phyloP scores from a whole-genome alignment of 1,139 yeast species.

The Arxiozyma slooffiae region DNA sequence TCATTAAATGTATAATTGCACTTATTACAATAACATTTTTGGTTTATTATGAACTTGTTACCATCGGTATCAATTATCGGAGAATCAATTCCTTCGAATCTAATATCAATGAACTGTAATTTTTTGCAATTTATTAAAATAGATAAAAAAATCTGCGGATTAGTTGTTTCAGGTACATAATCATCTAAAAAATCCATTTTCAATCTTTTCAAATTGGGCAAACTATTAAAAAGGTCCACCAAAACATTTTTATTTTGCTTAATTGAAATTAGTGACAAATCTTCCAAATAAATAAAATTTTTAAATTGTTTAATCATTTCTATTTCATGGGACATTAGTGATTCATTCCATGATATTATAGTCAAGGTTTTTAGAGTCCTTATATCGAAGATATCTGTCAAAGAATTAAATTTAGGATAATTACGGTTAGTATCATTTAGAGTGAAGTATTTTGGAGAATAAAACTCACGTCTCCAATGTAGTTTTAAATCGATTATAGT shows the following conservation, averaged over 20 bases:
- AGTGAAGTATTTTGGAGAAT: slow-evolving; percentile 24
- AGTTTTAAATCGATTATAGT: slow-evolving; percentile 32
- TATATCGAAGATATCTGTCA: slow-evolving; percentile 32
- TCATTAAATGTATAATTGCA: slow-evolving; percentile 26
- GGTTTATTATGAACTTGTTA: slow-evolving; percentile 25
- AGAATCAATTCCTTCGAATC: slow-evolving; percentile 32
- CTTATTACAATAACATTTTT: slow-evolving; percentile 29
- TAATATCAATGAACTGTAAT: slow-evolving; percentile 33
- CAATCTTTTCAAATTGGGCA: slow-evolving; percentile 30
- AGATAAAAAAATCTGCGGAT: slow-evolving; percentile 29
- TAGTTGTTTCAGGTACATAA: slow-evolving; percentile 28
- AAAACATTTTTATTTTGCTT: slow-evolving; percentile 28
- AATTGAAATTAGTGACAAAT: slow-evolving; percentile 35
- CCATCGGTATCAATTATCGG: slow-evolving; percentile 24
- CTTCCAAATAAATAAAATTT: slow-evolving; percentile 31
- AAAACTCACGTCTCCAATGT: slow-evolving; percentile 35
- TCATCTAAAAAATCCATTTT: slow-evolving; percentile 35
- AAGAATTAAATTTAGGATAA: slow-evolving; percentile 13
- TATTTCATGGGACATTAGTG: slow-evolving; percentile 24
- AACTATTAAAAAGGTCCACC: slow-evolving; percentile 26
- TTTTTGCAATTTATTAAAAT: slow-evolving; percentile 29
- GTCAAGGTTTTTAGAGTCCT: slow-evolving; percentile 31
- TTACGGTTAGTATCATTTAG: not conserved
- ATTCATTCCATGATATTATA: slow-evolving; percentile 36
- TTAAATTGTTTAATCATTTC: slow-evolving; percentile 32